A percentile compares a stretch with the other conserved stretches of the same genome.
Conservation (phyloP, 2,329 filamentous ascomycete genomes). For the Nemania bipapillata region DNA sequence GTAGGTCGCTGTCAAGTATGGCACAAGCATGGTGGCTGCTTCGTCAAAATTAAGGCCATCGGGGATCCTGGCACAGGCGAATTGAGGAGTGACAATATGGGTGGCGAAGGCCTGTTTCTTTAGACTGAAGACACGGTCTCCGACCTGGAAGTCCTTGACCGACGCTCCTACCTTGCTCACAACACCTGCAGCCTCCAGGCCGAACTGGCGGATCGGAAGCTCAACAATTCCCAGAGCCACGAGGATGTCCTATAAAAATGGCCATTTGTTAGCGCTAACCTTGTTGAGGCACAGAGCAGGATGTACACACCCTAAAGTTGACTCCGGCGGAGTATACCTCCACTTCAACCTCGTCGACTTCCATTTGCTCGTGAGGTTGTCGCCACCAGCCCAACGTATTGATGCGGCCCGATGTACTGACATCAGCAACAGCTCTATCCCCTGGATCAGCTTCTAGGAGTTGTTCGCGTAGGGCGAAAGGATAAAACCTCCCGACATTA, state of each 20-base stretch:
- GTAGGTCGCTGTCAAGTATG: slow-evolving; percentile 40
- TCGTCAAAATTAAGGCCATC: slow-evolving; percentile 40
- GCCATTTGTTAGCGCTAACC: neutral
- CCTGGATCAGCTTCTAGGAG: neutral
- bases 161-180: neutral
- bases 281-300: no score
- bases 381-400: neutral
- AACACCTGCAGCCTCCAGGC: slow-evolving; percentile 14
- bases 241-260: neutral
- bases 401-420: neutral
- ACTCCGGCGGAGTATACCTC: slow-evolving; percentile 3
- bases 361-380: accelerated
- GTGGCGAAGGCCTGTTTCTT: neutral
- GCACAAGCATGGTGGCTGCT: slow-evolving; percentile 37
- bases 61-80: slow-evolving; percentile 34
- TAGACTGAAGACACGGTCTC: slow-evolving; percentile 18
- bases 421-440: neutral
- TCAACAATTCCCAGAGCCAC: neutral
- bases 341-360: slow-evolving; percentile 14
- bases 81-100: neutral
- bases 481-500: neutral
- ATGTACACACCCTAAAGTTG: slow-evolving; percentile 18
- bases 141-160: slow-evolving; percentile 5
- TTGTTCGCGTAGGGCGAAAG: neutral
- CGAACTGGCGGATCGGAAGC: neutral